Conservation (phyloP, 1,284 basidiomycete species). For the Agroathelia rolfsii region DNA sequence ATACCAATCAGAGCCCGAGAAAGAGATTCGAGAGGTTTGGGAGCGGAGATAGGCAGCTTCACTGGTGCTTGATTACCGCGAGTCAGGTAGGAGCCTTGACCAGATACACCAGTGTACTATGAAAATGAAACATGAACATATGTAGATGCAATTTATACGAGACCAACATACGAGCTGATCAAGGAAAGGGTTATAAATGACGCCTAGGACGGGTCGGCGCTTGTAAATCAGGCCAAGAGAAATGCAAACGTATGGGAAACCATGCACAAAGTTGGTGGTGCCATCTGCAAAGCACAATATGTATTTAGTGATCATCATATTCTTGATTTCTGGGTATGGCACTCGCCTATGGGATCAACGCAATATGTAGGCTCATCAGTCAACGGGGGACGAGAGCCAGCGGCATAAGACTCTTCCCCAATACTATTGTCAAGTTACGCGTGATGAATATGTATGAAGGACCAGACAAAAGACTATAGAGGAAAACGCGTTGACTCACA, state of each 20-base stretch:
- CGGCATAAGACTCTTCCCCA: slow-evolving; percentile 82
- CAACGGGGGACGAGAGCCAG: slow-evolving; percentile 58
- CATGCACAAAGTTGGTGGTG: slow-evolving; percentile 92
- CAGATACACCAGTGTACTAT: slow-evolving; percentile 76
- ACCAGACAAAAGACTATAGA: slow-evolving; percentile 6
- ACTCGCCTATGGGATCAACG: slow-evolving; percentile 74
- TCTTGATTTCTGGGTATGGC: background rate
- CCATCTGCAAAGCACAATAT: slow-evolving; percentile 44
- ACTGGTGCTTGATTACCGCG: slow-evolving; percentile 37
- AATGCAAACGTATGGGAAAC: slow-evolving; percentile 84
- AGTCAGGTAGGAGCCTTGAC: slow-evolving; percentile 73
- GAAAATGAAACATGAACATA: slow-evolving; percentile 2
- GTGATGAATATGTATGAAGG: no score
- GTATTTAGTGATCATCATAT: background rate
- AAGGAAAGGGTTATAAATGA: slow-evolving; percentile 90
- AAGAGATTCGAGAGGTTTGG: slow-evolving; percentile 66
- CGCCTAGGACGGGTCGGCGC: slow-evolving; percentile 75
- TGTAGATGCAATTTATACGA: background rate
- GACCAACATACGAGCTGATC: slow-evolving; percentile 52
- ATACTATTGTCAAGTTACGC: slow-evolving; percentile 56
- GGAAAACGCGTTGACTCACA: slow-evolving; percentile 63
- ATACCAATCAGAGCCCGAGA: slow-evolving; percentile 72
- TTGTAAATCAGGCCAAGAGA: slow-evolving; percentile 86
- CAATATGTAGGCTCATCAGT: slow-evolving; percentile 89
- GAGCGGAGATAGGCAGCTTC: slow-evolving; percentile 60